A percentile compares a stretch with the other conserved stretches of the same genome.
Conservation (phyloP, 2,329 filamentous ascomycete species). For the Tolypocladium endophyticum region DNA sequence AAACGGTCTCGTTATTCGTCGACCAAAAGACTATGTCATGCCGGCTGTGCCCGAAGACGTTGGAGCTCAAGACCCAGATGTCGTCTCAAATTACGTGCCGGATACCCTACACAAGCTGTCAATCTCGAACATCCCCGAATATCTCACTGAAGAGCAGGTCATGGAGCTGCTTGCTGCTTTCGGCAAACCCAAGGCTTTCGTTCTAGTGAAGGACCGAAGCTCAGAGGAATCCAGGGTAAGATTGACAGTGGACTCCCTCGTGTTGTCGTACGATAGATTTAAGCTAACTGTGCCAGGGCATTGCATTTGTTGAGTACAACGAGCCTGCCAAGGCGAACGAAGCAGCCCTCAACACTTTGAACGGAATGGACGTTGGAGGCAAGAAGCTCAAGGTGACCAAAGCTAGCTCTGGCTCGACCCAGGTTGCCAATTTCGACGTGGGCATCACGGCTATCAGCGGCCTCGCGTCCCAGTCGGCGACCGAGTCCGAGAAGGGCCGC, state of each 20-base stretch:
- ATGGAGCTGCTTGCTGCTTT: slow-evolving; percentile 84
- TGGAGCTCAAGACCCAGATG: slow-evolving; percentile 57
- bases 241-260: background rate
- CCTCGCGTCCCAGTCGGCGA: slow-evolving; percentile 80
- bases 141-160: slow-evolving; percentile 84
- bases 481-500: slow-evolving; percentile 66
- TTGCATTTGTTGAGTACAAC: slow-evolving; percentile 92
- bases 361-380: slow-evolving; percentile 88
- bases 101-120: slow-evolving; percentile 95
- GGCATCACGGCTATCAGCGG: slow-evolving; percentile 97
- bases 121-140: slow-evolving; percentile 78
- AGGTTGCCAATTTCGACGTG: slow-evolving; percentile 85
- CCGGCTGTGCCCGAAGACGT: slow-evolving; percentile 66
- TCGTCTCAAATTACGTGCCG: slow-evolving; percentile 69
- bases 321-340: slow-evolving; percentile 62
- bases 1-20: slow-evolving; percentile 61
- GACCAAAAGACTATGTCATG: slow-evolving; percentile 96
- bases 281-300: slow-evolving; percentile 47
- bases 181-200: slow-evolving; percentile 85
- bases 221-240: slow-evolving; percentile 81
- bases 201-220: slow-evolving; percentile 75
- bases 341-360: slow-evolving; percentile 80
- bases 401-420: slow-evolving; percentile 88
- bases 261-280: background rate
- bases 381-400: slow-evolving; percentile 75